Percentiles rank a stretch among this genome's conserved stretches.
Evolutionary conservation across 345 rosid genomes (phyloP).

Genomic region (Citrus maxima): DNA sequence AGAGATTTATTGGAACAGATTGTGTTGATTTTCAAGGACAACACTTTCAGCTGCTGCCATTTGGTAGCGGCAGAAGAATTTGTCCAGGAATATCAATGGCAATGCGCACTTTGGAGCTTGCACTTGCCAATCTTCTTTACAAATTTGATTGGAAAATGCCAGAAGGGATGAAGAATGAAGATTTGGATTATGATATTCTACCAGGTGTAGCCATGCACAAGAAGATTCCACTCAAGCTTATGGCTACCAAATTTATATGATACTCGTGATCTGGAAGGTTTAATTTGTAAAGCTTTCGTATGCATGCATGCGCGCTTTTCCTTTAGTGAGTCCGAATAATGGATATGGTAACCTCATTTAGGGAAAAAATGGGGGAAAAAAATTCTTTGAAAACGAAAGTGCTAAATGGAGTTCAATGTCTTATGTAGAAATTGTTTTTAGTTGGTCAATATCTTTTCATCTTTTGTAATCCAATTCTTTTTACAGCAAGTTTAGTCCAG

Average conservation of each 20-base stretch:
- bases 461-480: too few relatives aligned
- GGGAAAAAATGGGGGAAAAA: too few relatives aligned
- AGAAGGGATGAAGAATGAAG: conserved; percentile 12
- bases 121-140: conserved; percentile 22
- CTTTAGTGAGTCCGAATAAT: too few relatives aligned
- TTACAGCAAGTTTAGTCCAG: too few relatives aligned
- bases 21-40: conserved; percentile 20
- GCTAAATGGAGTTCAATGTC: too few relatives aligned
- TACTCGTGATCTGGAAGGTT: too few relatives aligned
- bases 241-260: conserved; percentile 3
- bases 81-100: conserved; percentile 28
- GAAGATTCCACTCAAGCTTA: conserved; percentile 16
- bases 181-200: conserved; percentile 9
- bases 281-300: too few relatives aligned
- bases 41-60: conserved; percentile 24
- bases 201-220: conserved; percentile 16
- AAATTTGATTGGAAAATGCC: conserved; percentile 26
- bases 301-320: too few relatives aligned
- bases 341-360: too few relatives aligned
- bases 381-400: too few relatives aligned
- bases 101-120: conserved; percentile 10
- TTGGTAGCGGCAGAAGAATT: conserved; percentile 32
- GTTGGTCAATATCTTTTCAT: too few relatives aligned
- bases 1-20: conserved; percentile 22
- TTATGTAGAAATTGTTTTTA: too few relatives aligned